Percentiles rank a stretch among this genome's conserved stretches.
Evolutionary conservation across 164 flowering plant genomes (phyloP).

Genomic region (Akebia trifoliata): DNA sequence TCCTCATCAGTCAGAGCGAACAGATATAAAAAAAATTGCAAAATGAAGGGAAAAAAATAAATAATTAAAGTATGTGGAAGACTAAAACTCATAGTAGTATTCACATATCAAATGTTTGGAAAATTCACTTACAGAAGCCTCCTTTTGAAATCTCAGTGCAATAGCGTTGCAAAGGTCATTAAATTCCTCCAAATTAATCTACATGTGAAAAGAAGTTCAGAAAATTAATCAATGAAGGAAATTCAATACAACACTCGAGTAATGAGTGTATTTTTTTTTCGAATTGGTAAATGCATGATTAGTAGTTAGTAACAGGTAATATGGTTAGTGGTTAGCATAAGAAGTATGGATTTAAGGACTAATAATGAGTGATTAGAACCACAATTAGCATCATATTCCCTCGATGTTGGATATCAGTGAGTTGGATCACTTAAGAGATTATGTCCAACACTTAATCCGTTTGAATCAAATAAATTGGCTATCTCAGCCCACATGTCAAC

Average conservation of each 20-base stretch:
- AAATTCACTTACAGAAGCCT: constrained; percentile 52
- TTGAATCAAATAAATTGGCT: too few relatives aligned
- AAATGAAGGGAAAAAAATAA: neutral
- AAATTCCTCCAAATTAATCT: constrained; percentile 92
- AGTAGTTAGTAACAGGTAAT: too few relatives aligned
- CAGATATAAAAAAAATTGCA: neutral
- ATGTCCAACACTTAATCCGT: too few relatives aligned
- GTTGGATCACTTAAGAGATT: too few relatives aligned
- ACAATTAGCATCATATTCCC: too few relatives aligned
- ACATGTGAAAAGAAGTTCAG: constrained; percentile 17
- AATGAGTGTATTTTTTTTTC: neutral
- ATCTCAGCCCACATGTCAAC: too few relatives aligned
- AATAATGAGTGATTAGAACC: too few relatives aligned
- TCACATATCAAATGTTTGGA: neutral
- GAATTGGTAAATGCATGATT: too few relatives aligned
- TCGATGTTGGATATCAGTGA: too few relatives aligned
- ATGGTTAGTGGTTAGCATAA: too few relatives aligned
- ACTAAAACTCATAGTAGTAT: neutral
- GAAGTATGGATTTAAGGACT: too few relatives aligned
- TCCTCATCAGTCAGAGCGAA: neutral
- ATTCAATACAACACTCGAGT: neutral
- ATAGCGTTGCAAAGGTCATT: constrained; percentile 87
- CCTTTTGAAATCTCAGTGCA: constrained; percentile 75
- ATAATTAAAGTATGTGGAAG: neutral
- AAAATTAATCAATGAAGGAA: constrained; percentile 11